Evolutionary conservation across 352 stramenopile genomes (phyloP).

Genomic region (Pythium phragmiticola): DNA sequence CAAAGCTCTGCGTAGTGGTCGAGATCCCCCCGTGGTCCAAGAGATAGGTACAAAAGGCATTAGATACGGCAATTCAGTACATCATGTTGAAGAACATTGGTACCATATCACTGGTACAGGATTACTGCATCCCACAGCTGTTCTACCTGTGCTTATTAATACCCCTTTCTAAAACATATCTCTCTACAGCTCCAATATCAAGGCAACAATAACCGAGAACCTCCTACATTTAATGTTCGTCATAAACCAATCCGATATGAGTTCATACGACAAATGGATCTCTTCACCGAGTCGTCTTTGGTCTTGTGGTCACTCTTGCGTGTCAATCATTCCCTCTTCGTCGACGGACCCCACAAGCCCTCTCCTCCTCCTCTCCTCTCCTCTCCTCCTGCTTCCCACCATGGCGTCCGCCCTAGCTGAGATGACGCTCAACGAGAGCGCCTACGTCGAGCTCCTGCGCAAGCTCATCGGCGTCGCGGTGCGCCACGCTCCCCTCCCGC

Average conservation of each 20-base stretch:
- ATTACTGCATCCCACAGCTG: neutral
- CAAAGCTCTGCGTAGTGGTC: neutral
- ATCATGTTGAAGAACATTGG: constrained; percentile 7
- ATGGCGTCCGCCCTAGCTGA: constrained; percentile 40
- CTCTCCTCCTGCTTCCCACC: neutral
- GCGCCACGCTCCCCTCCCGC: constrained; percentile 17
- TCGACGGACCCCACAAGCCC: constrained; percentile 13
- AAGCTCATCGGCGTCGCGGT: constrained; percentile 83
- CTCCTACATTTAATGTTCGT: too few species aligned
- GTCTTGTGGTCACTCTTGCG: constrained; percentile 13
- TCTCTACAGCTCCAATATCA: too few species aligned
- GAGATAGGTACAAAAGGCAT: constrained; percentile 7
- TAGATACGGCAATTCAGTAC: neutral
- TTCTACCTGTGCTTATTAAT: neutral
- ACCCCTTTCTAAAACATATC: neutral
- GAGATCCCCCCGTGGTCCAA: neutral
- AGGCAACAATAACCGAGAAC: too few species aligned
- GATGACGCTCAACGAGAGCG: constrained; percentile 60
- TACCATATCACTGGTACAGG: constrained; percentile 11
- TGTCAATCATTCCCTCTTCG: constrained; percentile 26
- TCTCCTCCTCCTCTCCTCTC: neutral
- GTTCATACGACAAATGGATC: neutral
- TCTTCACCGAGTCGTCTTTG: constrained; percentile 3
- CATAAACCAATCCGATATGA: neutral
- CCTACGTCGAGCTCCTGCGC: constrained; percentile 80